Evolutionary conservation across 257 asterid species (phyloP), one percentile per base, ranked within the genome.

Genomic region (Solanum rostratum): DNA sequence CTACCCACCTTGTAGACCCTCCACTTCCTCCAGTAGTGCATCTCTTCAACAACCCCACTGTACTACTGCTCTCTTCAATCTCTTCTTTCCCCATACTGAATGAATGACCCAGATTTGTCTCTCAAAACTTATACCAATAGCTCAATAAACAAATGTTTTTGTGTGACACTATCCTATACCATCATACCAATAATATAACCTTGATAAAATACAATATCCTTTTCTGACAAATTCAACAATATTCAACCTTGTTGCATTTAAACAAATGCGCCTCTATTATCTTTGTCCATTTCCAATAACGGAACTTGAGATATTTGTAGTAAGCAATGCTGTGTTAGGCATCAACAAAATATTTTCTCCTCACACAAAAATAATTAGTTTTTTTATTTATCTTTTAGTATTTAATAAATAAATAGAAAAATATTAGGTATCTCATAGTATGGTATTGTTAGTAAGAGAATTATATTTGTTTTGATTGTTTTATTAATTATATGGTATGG

Each of bases 1-100:
- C 98, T 70, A 97, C 99, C 99, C 99, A 97, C 90, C 98, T 87
- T 55, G 94, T 87, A 76, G 90, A 95, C 83, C 90, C 91, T 1
- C 90, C 90, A 71, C 88, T 87, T 37, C 90, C 89, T 10, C 91
- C 87, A 16, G 90, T 88, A 80, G 89, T 79, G 60, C 80, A 83
- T 65, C 93, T 90, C 9, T 92, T 87, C 81, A 92, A 84, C 86
- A 93, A 85, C 84, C 91, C 91, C 55, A 88, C 85, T 11, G 30
- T 46, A 49, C 29, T 92, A 84, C 95, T 91, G 82, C 92, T 87
- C 90, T 91, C 98, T 74, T 92, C 95, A 82, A 91, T 93, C 89
- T 90, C 93, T 79, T 89, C 95, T 60, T 87, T 90, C 43, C 16
- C 45, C 82, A 81, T 90, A 94, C 96, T 91, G 20, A 81, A 30